Conservation (phyloP, 2,329 filamentous ascomycete species). For the Phaeophleospora eucalypticola region DNA sequence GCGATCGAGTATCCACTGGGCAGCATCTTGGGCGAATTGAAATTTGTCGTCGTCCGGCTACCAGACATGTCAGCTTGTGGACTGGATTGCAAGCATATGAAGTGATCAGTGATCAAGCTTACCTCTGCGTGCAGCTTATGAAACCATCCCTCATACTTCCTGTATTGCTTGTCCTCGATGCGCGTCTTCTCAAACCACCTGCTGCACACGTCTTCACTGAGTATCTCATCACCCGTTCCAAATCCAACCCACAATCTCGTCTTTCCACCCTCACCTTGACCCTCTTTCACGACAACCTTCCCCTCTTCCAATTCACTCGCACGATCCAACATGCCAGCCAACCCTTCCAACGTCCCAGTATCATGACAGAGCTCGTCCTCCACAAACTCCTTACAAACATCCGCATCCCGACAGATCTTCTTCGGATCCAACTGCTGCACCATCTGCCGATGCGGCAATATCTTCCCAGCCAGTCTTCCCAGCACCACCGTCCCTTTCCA, state of each 20-base stretch:
- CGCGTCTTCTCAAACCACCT: constrained; percentile 57
- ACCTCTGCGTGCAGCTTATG: constrained; percentile 56
- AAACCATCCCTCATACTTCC: constrained; percentile 70
- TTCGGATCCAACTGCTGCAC: constrained; percentile 60
- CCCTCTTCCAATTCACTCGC: constrained; percentile 58
- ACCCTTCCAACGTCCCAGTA: constrained; percentile 77
- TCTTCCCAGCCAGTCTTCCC: constrained; percentile 62
- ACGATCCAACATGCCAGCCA: constrained; percentile 74
- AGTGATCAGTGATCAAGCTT: no score
- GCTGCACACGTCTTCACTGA: constrained; percentile 61
- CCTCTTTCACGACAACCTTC: constrained; percentile 43
- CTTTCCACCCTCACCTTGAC: constrained; percentile 50
- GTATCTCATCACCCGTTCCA: constrained; percentile 69
- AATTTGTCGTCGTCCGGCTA: constrained; percentile 33
- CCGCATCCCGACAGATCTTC: constrained; percentile 64
- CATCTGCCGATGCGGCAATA: constrained; percentile 66
- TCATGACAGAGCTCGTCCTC: constrained; percentile 73
- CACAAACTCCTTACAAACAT: constrained; percentile 56
- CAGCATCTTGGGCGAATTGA: constrained; percentile 31
- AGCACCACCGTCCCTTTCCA: constrained; percentile 57
- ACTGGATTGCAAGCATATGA: no score
- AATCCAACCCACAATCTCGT: constrained; percentile 68
- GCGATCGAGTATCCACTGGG: constrained; percentile 33
- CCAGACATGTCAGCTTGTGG: no score
- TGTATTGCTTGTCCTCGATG: constrained; percentile 66